Base-by-base conservation (phyloP, 176 grass and related monocot genomes). In the Ensete glaucum region DNA sequence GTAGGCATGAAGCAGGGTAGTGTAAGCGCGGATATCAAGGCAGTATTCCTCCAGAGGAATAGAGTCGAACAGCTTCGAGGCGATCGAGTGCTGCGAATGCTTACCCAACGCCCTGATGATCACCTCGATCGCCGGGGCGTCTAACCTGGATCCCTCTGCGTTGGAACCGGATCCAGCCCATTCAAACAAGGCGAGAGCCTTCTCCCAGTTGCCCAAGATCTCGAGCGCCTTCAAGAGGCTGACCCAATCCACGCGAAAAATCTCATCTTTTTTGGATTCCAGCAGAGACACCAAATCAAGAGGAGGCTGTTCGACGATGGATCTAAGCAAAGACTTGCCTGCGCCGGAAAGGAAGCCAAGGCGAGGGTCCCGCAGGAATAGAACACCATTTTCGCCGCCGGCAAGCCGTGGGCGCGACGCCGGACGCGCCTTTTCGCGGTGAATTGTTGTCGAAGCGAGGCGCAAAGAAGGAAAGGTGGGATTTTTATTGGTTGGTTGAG, bases 1-100 rank as follows among this genome's bases (percentile, higher is more conserved):
- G 17, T 83, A 89, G 74, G 72, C 64, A 80, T 98, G 86, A 10
- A 99, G 84, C 54, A 94, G 26, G 49, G 95, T 91, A 80, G 88
- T 94, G 82, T 91, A 99, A 0, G 90, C 78, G 76, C 86, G 88
- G 57, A 94, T 86, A 55, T 99, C 90, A 66, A 93, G 84, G 65
- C 26, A 53, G 74, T 83, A 67, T 9, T 83, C 74, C 10, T 79
- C 63, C 0, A 96, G 79, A 21, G 83, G 81, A 79, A 88, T 90
- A 88, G 81, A 77, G 43, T 92, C 83, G 74, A 97, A 86, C 93
- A 98, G 75, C 17, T 57, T 60, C 68, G 79, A 88, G 64, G 89
- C 82, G 15, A 85, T 69, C 51, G 73, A 76, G 62, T 81, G 82
- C 64, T 77, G 79, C 1, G 83, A 88, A 52, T 83, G 53, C 19